A percentile compares a stretch with the other conserved stretches of the same genome.
Evolutionary conservation across 345 rosid species (phyloP).

Genomic region (Pugionium cornutum): DNA sequence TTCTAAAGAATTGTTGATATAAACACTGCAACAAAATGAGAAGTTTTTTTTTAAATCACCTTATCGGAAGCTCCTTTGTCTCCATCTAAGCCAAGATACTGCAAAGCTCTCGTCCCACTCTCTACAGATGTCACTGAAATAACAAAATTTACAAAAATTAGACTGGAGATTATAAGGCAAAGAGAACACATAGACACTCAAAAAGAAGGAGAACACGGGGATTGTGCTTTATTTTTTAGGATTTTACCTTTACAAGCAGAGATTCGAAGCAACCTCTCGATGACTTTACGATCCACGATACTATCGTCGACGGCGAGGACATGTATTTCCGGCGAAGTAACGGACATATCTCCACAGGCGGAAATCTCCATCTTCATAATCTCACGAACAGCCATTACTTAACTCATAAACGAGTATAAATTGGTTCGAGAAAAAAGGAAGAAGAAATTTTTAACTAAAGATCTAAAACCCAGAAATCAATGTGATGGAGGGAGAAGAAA

Average conservation of each 20-base stretch:
- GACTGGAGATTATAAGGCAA: conserved; percentile 1
- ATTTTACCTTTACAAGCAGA: conserved; percentile 75
- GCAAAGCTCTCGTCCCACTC: conserved; percentile 74
- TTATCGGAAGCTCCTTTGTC: conserved; percentile 54
- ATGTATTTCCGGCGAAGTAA: conserved; percentile 64
- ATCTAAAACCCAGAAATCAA: conserved; percentile 1
- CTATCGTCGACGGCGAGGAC: conserved; percentile 98
- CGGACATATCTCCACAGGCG: conserved; percentile 30
- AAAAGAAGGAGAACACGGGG: conserved; percentile 5
- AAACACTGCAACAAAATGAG: neutral
- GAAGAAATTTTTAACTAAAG: conserved; percentile 25
- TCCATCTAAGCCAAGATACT: conserved; percentile 82
- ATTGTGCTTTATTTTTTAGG: neutral
- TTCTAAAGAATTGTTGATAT: neutral
- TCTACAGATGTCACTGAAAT: conserved; percentile 74
- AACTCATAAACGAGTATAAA: neutral
- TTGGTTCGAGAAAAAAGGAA: neutral
- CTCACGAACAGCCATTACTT: conserved; percentile 47
- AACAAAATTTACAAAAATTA: neutral
- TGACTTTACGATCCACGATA: conserved; percentile 71
- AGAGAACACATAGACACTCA: conserved; percentile 1
- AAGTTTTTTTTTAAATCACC: conserved; percentile 35
- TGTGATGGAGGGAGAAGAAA: conserved; percentile 15
- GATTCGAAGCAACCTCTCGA: conserved; percentile 72
- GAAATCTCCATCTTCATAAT: conserved; percentile 42